Percentiles rank a stretch among this genome's conserved stretches.
Conservation (phyloP, 73 alveolate genomes). For the Tetrahymena elliotti region DNA sequence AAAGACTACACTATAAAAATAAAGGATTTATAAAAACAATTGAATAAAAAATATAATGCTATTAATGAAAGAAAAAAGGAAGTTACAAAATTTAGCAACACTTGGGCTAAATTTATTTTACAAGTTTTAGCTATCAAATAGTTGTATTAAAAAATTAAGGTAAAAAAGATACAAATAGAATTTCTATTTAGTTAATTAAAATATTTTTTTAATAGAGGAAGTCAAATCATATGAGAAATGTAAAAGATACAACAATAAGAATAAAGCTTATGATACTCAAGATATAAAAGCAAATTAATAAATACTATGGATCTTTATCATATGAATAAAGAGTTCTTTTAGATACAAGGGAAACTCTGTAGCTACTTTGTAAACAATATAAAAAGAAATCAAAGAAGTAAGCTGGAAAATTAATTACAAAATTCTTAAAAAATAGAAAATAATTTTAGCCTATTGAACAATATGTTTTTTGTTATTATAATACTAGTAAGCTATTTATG, state of each 20-base stretch:
- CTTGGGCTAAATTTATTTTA: background rate
- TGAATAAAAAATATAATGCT: background rate
- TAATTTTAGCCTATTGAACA: background rate
- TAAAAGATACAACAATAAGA: background rate
- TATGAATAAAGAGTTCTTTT: background rate
- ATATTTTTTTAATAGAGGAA: background rate
- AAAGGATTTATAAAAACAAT: background rate
- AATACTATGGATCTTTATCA: background rate
- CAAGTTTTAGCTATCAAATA: background rate
- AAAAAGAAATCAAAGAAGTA: background rate
- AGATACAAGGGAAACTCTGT: background rate
- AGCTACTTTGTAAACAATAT: background rate
- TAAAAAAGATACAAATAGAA: background rate
- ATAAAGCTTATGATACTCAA: background rate
- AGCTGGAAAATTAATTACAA: background rate
- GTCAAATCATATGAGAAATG: background rate
- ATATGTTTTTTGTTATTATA: background rate
- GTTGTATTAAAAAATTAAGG: background rate
- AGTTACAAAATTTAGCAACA: background rate
- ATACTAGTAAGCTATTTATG: background rate
- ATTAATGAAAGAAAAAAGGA: background rate
- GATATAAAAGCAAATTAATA: background rate
- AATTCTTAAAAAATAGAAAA: background rate
- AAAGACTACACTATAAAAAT: background rate
- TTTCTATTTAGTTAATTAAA: background rate